Base-by-base conservation (phyloP, 352 stramenopile genomes). In the Aphanomyces cochlioides region DNA sequence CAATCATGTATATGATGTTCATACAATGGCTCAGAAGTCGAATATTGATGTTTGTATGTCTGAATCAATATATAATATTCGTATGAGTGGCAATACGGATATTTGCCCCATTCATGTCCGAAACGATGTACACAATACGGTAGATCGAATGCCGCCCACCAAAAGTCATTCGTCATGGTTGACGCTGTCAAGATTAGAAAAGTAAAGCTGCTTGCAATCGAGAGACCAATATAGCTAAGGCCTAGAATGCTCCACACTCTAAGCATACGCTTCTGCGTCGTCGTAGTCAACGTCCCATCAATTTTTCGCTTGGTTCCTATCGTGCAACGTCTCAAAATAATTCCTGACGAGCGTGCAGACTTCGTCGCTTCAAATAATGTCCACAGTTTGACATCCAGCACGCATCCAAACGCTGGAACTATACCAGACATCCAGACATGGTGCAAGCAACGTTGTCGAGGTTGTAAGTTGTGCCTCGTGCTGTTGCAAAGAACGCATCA, bases 81-180 rank as follows among this genome's bases (percentile, higher is more conserved):
- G n/a, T n/a, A n/a, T n/a, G n/a, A n/a, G n/a, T n/a, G n/a, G n/a
- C n/a, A n/a, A n/a, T n/a, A n/a, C n/a, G n/a, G n/a, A n/a, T n/a
- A n/a, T n/a, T n/a, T n/a, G n/a, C n/a, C n/a, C n/a, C n/a, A n/a
- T n/a, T n/a, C n/a, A n/a, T 67, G 59, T 8, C 59, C 59, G 5
- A 8, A 21, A 6, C n/a, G n/a, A n/a, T n/a, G n/a, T n/a, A n/a
- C n/a, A n/a, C n/a, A n/a, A n/a, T n/a, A n/a, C n/a, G n/a, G n/a
- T n/a, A 10, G 6, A 36, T 67, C 54, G 47, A 67, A 67, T 12
- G 6, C 1, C 6, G n/a, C 59, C 59, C 59, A 67, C 59, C 59
- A 67, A 67, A 67, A 67, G 36, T 67, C 59, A 36, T 67, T 67
- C 7, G 59, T 37, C 59, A 67, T 67, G 13, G 59, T 39, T 12